Conservation (phyloP, 2,329 filamentous ascomycete genomes). For the Fusarium sp. region DNA sequence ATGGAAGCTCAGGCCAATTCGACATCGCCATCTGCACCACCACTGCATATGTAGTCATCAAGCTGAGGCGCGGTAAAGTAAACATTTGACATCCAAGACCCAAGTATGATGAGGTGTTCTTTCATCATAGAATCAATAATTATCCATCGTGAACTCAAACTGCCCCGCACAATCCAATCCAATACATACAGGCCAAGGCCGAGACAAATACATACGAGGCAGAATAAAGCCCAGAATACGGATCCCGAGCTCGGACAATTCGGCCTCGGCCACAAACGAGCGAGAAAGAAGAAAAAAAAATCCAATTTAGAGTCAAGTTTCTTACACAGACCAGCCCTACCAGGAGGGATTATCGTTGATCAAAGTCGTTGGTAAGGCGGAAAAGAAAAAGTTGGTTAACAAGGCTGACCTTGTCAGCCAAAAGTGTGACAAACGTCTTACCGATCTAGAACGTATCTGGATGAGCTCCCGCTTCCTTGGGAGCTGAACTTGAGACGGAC, state of each 20-base stretch:
- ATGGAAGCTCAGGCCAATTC: not conserved
- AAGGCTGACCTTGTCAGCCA: conserved; percentile 23
- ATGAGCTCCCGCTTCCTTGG: conserved; percentile 7
- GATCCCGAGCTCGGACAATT: conserved; percentile 17
- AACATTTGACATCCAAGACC: conserved; percentile 10
- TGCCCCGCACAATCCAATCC: conserved; percentile 24
- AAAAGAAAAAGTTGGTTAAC: not conserved
- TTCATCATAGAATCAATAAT: conserved; percentile 32
- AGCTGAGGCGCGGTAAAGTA: conserved; percentile 29
- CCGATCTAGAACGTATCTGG: conserved; percentile 22
- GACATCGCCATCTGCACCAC: not conserved
- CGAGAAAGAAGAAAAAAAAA: not conserved
- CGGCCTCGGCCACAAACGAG: conserved; percentile 8
- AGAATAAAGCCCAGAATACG: conserved; percentile 12
- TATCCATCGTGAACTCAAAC: conserved; percentile 4
- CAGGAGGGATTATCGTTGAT: conserved; percentile 22
- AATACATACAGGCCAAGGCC: conserved; percentile 19
- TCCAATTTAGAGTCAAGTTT: conserved; percentile 11
- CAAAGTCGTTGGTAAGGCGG: not conserved
- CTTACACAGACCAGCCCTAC: conserved; percentile 4
- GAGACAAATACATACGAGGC: conserved; percentile 1
- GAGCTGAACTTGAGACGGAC: conserved; percentile 26
- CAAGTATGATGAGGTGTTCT: conserved; percentile 27
- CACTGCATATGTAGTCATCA: conserved; percentile 2
- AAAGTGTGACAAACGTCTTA: conserved; percentile 1